Evolutionary conservation across 2,329 filamentous ascomycete species (phyloP), one percentile per base, ranked within the genome.

Genomic region (Aspergillus flavus): DNA sequence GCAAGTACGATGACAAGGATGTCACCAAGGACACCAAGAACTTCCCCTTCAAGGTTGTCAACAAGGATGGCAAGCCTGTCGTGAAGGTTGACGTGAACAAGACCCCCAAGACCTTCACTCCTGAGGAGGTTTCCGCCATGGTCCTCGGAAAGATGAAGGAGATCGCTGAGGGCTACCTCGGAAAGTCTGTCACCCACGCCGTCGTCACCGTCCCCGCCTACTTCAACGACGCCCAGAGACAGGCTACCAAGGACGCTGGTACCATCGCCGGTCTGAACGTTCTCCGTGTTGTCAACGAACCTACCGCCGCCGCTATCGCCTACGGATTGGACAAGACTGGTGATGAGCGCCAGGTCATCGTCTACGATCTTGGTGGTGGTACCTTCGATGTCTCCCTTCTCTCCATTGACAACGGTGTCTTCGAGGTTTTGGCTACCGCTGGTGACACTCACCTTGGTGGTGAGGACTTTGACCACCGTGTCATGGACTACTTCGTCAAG

Each of bases 181-280:
- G 86, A 69, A 85, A 87, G 79, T 79, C 83, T 66, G 86, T 88
- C 61, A 85, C 81, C 74, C 85, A 87, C 82, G 86, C 86, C 59
- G 86, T 97, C 75, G 93, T 97, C 69, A 97, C 94, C 67, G 94
- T 97, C 71, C 93, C 94, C 73, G 93, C 93, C 83, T 97, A 97
- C 86, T 97, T 97, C 91, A 97, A 96, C 84, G 94, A 97, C 85
- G 94, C 93, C 83, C 94, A 97, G 86, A 89, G 94, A 83, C 93
- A 96, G 83, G 93, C 94, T 66, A 97, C 93, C 82, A 97, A 97
- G 89, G 93, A 97, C 78, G 94, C 94, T 73, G 94, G 93, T 80
- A 86, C 85, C 69, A 97, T 97, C 76, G 93, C 94, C 76, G 94
- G 94, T 78, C 88, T 97, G 66, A 97, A 96, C 80, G 92, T 97